Conservation (phyloP, 1,284 basidiomycete species). For the Neonothopanus nambi region DNA sequence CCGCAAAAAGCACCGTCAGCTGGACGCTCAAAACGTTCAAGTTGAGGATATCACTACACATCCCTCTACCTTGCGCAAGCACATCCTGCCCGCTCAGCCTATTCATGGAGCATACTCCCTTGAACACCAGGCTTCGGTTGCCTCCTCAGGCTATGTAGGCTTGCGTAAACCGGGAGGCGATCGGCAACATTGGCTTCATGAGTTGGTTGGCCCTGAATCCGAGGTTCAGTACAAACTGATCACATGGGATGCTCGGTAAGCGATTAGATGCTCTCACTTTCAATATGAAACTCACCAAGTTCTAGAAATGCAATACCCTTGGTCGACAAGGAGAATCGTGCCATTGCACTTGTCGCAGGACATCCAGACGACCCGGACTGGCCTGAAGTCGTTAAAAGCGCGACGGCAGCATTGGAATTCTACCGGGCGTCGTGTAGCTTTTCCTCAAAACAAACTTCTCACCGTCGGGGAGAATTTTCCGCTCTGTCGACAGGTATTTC, state of each 20-base stretch:
- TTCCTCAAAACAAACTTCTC: neutral
- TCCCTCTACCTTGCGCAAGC: too few species aligned
- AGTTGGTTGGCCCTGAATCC: neutral
- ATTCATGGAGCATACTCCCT: too few species aligned
- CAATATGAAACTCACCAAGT: neutral
- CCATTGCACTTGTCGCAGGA: neutral
- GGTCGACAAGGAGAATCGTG: neutral
- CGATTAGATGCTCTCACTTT: too few species aligned
- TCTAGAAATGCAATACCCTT: neutral
- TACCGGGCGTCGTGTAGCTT: neutral
- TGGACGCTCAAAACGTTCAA: too few species aligned
- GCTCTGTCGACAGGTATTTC: neutral
- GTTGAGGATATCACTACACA: too few species aligned
- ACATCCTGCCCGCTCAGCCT: too few species aligned
- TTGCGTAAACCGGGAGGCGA: too few species aligned
- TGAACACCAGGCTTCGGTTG: too few species aligned
- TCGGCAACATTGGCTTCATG: neutral
- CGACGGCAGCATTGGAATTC: neutral
- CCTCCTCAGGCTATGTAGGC: too few species aligned
- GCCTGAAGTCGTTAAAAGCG: neutral
- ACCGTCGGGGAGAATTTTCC: neutral
- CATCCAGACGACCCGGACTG: neutral
- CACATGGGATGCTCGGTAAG: neutral
- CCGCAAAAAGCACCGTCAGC: too few species aligned
- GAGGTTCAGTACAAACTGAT: neutral